phyloP scores from a whole-genome alignment of 306 rosid species.

The Clitoria ternatea region DNA sequence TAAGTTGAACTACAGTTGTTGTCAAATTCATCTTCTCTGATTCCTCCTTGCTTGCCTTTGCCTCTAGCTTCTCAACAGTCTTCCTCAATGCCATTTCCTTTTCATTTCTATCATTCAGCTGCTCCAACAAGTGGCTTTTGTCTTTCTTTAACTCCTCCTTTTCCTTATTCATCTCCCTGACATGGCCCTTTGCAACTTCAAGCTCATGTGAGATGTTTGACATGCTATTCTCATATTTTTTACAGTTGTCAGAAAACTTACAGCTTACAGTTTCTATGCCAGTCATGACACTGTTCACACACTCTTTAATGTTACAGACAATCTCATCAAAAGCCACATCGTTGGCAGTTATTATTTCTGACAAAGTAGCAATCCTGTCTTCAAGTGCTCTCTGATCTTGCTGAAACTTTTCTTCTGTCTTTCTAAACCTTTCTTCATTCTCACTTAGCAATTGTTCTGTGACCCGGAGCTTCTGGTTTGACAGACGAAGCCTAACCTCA shows the following conservation, averaged over 20 bases:
- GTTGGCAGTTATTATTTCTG: conserved; percentile 46
- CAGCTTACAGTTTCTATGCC: conserved; percentile 46
- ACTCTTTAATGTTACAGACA: conserved; percentile 35
- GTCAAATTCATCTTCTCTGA: conserved; percentile 56
- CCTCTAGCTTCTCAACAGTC: conserved; percentile 47
- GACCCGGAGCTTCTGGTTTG: conserved; percentile 96
- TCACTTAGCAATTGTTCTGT: conserved; percentile 82
- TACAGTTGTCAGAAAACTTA: conserved; percentile 38
- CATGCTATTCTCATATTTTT: conserved; percentile 35
- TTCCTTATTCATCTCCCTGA: conserved; percentile 37
- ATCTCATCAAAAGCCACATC: conserved; percentile 50
- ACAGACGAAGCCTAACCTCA: conserved; percentile 90
- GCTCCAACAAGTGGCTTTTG: conserved; percentile 31
- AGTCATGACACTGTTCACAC: conserved; percentile 31
- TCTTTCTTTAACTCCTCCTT: conserved; percentile 46
- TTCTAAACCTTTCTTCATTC: conserved; percentile 69
- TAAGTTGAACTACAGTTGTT: conserved; percentile 45
- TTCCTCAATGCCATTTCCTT: conserved; percentile 37
- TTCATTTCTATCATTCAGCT: conserved; percentile 42
- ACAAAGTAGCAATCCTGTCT: conserved; percentile 50
- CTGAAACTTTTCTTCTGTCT: conserved; percentile 50
- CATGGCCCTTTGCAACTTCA: conserved; percentile 49
- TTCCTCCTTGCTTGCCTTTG: conserved; percentile 53
- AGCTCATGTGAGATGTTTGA: conserved; percentile 48
- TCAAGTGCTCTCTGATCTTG: conserved; percentile 61